Evolutionary conservation across 2,329 filamentous ascomycete species (phyloP), one percentile per base, ranked within the genome.

Genomic region (Paraphaeosphaeria sporulosa): DNA sequence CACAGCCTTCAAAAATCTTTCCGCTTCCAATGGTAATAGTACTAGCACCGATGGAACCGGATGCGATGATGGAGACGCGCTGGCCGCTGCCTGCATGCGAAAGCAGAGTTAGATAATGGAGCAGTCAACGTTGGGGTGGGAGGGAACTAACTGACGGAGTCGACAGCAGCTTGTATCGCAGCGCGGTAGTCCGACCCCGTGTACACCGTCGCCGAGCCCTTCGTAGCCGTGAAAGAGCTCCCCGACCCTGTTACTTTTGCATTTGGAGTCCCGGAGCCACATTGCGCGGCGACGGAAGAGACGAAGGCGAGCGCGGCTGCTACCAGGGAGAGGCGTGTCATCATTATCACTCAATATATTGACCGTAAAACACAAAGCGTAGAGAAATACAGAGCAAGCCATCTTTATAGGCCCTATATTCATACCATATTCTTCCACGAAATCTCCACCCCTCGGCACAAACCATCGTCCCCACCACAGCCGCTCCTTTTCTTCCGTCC

Each of bases 1-100:
- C 85, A 69, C 85, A 87, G 34, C 84, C 85, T 64, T 87, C 85
- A 50, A 87, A 86, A 44, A 78, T 87, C 72, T 85, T 86, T 58
- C 85, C 84, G 67, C 81, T 83, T 36, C 69, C 65, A 62, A 87
- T 81, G 25, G 72, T 80, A 68, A 87, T 82, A 38, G 83, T 86
- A 65, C 68, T 80, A n/a, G 82, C 80, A 32, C 84, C 85, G 55
- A 87, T 85, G 46, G 83, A 84, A 4, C 85, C 85, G 0, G 83
- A 85, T 0, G 85, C 84, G 0, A 85, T 81, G 57, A 87, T 82
- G 1, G 83, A 74, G 0, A 87, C 80, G 12, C 85, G 83, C 70
- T 87, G 82, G 8, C 85, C 85, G 52, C 77, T 79, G 64, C 51
- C 53, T 54, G 9, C n/a, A n/a, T n/a, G 23, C 2, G 3, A 8